Evolutionary conservation across 495 filamentous ascomycete genomes (phyloP).

Genomic region (Geoglossum glabrum): DNA sequence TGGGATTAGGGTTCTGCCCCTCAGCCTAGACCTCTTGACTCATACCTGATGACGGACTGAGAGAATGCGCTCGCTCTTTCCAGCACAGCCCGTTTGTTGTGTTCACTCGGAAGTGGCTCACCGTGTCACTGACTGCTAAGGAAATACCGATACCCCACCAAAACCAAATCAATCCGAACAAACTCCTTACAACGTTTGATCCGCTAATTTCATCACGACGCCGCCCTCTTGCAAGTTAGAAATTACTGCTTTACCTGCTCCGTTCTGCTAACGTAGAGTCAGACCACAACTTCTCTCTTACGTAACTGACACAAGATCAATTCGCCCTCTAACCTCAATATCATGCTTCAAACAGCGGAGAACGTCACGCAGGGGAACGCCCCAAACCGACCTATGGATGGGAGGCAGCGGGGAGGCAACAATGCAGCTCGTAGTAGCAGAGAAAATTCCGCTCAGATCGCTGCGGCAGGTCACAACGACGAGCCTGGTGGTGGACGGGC

Average conservation of each 20-base stretch:
- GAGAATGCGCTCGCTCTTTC: neutral
- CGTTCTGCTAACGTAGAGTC: neutral
- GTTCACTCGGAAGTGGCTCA: neutral
- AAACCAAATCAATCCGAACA: neutral
- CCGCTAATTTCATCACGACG: neutral
- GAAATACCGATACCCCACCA: neutral
- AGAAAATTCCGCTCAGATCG: neutral
- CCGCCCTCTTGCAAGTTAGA: neutral
- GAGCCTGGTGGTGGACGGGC: neutral
- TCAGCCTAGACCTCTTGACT: neutral
- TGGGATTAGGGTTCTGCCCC: neutral
- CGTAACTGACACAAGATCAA: neutral
- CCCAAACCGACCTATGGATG: neutral
- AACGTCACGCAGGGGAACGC: neutral
- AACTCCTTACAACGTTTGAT: neutral
- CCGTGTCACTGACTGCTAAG: neutral
- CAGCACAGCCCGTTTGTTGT: neutral
- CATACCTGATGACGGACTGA: neutral
- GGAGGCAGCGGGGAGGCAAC: neutral
- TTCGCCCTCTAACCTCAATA: neutral
- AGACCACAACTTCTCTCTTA: neutral
- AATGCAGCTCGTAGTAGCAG: neutral
- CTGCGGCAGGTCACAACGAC: neutral
- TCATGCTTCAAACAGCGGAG: neutral
- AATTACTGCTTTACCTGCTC: neutral